phyloP scores from a whole-genome alignment of 2,329 filamentous ascomycete species.

The Phyllosticta citrichinensis region DNA sequence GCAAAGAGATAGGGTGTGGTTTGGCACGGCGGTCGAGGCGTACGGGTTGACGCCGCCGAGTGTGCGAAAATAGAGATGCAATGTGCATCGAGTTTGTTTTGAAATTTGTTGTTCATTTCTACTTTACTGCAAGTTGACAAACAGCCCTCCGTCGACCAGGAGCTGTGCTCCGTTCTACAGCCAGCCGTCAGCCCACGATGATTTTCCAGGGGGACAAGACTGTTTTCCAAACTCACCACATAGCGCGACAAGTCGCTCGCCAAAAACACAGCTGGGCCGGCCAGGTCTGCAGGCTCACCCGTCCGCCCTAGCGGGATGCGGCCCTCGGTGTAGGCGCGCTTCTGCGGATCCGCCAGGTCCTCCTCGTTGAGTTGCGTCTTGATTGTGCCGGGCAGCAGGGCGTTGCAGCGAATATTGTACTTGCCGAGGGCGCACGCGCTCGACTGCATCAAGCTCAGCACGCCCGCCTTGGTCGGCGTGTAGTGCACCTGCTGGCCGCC shows the following conservation, averaged over 20 bases:
- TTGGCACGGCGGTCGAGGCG: constrained; percentile 59
- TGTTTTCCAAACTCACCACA: constrained; percentile 16
- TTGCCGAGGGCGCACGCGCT: constrained; percentile 68
- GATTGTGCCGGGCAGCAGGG: constrained; percentile 73
- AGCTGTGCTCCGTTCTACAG: constrained; percentile 63
- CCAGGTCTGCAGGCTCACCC: constrained; percentile 64
- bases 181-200: not conserved
- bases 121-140: constrained; percentile 71
- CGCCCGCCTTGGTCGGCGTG: constrained; percentile 78
- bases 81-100: not conserved
- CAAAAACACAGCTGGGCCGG: constrained; percentile 76
- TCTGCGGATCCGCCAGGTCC: constrained; percentile 63
- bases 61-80: not conserved
- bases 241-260: constrained; percentile 59
- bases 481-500: constrained; percentile 75
- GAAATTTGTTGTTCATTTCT: not conserved
- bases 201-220: not conserved
- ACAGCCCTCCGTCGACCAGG: constrained; percentile 78
- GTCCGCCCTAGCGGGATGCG: constrained; percentile 69
- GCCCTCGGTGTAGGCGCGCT: constrained; percentile 69
- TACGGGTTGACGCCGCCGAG: constrained; percentile 39
- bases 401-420: constrained; percentile 72
- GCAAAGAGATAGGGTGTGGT: constrained; percentile 60
- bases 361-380: constrained; percentile 76
- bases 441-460: constrained; percentile 74